phyloP scores from a whole-genome alignment of 805 yeast species.

The Teunomyces panamensis region DNA sequence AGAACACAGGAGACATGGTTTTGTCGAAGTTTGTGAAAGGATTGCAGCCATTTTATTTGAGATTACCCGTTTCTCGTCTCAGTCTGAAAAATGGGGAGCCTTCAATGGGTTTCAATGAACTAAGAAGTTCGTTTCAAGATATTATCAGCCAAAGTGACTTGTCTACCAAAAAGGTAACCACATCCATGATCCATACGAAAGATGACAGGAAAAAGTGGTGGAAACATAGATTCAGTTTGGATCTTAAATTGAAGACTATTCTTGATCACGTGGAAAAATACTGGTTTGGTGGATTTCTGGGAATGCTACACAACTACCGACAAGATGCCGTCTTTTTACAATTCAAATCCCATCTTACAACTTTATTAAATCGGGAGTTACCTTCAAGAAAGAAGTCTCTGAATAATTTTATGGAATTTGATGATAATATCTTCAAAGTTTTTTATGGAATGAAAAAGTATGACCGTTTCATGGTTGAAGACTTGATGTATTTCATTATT shows the following conservation, averaged over 20 bases:
- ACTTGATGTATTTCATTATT: slow-evolving; percentile 58
- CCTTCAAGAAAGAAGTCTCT: slow-evolving; percentile 10
- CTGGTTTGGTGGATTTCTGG: slow-evolving; percentile 79
- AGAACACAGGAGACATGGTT: slow-evolving; percentile 54
- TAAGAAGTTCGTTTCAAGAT: slow-evolving; percentile 25
- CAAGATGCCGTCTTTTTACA: slow-evolving; percentile 14
- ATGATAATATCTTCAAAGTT: slow-evolving; percentile 17
- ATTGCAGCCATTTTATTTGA: slow-evolving; percentile 43
- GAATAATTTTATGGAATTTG: slow-evolving; percentile 10
- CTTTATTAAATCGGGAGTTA: slow-evolving; percentile 12
- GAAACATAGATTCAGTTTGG: slow-evolving; percentile 62
- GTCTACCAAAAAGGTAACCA: slow-evolving; percentile 54
- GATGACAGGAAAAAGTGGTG: slow-evolving; percentile 77
- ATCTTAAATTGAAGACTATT: slow-evolving; percentile 51
- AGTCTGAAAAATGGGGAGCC: slow-evolving; percentile 36
- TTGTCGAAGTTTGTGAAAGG: slow-evolving; percentile 41
- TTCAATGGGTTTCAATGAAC: slow-evolving; percentile 36
- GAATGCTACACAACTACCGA: slow-evolving; percentile 48
- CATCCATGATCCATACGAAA: slow-evolving; percentile 50
- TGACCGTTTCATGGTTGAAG: slow-evolving; percentile 47
- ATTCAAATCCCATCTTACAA: slow-evolving; percentile 18
- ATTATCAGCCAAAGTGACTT: slow-evolving; percentile 62
- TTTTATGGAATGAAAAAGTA: slow-evolving; percentile 15
- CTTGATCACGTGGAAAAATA: slow-evolving; percentile 54
- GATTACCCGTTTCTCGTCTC: slow-evolving; percentile 49